These are phyloP conservation scores for Pythium aphanidermatum DNA, from an alignment of 352 stramenopile species.

Conservation along the genomic window DNA sequence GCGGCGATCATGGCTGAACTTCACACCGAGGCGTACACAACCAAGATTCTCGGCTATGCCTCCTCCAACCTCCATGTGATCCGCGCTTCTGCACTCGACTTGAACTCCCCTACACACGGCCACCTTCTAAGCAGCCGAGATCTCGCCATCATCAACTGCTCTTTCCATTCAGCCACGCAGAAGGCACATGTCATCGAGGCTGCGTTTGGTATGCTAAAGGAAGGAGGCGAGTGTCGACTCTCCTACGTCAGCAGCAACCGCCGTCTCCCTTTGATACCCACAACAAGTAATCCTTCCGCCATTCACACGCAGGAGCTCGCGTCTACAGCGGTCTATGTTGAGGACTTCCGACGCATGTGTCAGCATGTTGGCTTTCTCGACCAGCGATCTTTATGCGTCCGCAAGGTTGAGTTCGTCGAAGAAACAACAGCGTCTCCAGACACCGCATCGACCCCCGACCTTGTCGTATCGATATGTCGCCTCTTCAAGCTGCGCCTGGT, in stretches of 20 bases:
- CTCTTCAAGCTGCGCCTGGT: conserved; percentile 36
- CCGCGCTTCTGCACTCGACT: not conserved
- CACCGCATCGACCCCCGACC: not conserved
- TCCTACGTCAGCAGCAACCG: conserved; percentile 13
- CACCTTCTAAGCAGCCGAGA: conserved; percentile 2
- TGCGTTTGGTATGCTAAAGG: conserved; percentile 28
- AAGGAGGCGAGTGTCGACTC: conserved; percentile 41
- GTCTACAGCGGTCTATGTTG: conserved; percentile 23
- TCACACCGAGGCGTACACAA: conserved; percentile 2
- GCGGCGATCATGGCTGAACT: conserved; percentile 4
- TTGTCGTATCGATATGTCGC: conserved; percentile 21
- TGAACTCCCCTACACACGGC: not conserved
- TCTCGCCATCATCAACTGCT: conserved; percentile 45
- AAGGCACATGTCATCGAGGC: conserved; percentile 28
- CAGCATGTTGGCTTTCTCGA: conserved; percentile 28
- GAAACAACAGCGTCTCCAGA: not conserved
- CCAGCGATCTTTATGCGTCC: conserved; percentile 8
- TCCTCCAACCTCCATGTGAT: conserved; percentile 27
- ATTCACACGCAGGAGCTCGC: not conserved
- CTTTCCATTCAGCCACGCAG: conserved; percentile 26
- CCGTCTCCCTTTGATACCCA: not conserved
- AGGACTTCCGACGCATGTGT: conserved; percentile 41
- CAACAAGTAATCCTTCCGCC: not conserved
- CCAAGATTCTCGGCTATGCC: conserved; percentile 20
- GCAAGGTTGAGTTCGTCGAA: conserved; percentile 1